These are phyloP conservation scores for Cordyceps sp. DNA, from an alignment of 2,329 filamentous ascomycete genomes.

Conservation along the genomic window DNA sequence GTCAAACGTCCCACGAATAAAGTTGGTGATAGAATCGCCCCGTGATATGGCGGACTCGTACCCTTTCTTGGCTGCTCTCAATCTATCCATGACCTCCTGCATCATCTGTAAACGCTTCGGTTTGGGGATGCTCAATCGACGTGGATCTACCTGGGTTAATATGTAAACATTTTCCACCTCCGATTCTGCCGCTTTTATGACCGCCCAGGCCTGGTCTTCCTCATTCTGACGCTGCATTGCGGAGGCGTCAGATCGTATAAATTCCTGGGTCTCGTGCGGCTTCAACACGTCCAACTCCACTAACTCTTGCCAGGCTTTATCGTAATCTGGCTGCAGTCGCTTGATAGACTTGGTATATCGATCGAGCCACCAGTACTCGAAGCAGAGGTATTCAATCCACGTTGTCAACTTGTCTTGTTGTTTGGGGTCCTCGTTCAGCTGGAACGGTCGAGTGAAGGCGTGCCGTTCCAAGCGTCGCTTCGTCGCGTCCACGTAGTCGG, in stretches of 20 bases:
- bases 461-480: constrained; percentile 11
- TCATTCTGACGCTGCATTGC: background rate
- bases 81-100: background rate
- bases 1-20: constrained; percentile 2
- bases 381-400: constrained; percentile 20
- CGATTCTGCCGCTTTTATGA: constrained; percentile 1
- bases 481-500: constrained; percentile 9
- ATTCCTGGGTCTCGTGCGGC: constrained; percentile 5
- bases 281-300: constrained; percentile 11
- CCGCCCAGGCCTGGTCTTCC: background rate
- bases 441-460: constrained; percentile 12
- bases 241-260: constrained; percentile 1
- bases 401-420: constrained; percentile 14
- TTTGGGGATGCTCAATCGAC: constrained; percentile 1
- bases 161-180: constrained; percentile 1
- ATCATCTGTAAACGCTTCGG: constrained; percentile 3
- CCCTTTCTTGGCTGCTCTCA: background rate
- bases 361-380: constrained; percentile 10
- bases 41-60: background rate
- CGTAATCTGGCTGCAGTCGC: constrained; percentile 8
- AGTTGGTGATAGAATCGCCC: background rate
- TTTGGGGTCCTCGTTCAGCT: constrained; percentile 11
- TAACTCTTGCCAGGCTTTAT: constrained; percentile 14
- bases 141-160: constrained; percentile 1
- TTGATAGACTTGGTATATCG: constrained; percentile 6